phyloP scores from a whole-genome alignment of 164 flowering plant species.

The Magnolia sinica region DNA sequence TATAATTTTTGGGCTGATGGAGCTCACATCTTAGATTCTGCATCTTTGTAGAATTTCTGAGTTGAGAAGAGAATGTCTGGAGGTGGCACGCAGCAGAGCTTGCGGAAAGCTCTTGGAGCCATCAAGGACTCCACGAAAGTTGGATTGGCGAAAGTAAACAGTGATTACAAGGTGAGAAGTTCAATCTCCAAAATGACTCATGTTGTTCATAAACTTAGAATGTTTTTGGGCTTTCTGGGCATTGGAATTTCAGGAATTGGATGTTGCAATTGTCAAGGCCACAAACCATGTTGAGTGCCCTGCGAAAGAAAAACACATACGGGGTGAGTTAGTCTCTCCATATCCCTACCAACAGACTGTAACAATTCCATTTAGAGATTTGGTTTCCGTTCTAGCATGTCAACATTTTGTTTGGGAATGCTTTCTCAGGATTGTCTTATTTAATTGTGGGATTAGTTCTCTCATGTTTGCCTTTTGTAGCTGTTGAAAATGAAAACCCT shows the following conservation, averaged over 20 bases:
- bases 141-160: conserved; percentile 92
- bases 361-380: not conserved
- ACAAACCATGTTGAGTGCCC: conserved; percentile 54
- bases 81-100: conserved; percentile 77
- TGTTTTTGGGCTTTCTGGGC: not conserved
- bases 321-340: conserved; percentile 22
- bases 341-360: not conserved
- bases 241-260: conserved; percentile 37
- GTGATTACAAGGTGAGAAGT: conserved; percentile 81
- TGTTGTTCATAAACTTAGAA: not conserved
- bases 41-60: conserved; percentile 20
- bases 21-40: not conserved
- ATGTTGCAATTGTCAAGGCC: conserved; percentile 60
- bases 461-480: not conserved
- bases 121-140: conserved; percentile 95
- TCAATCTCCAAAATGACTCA: not conserved
- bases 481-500: no score
- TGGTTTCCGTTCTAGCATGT: not conserved
- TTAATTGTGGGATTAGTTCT: not conserved
- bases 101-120: conserved; percentile 89
- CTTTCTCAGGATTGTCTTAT: not conserved
- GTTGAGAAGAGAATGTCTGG: conserved; percentile 64
- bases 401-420: not conserved
- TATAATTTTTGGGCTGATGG: not conserved
- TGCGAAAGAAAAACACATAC: conserved; percentile 60